Percentiles rank a stretch among this genome's conserved stretches.
phyloP scores from a whole-genome alignment of 129 eudicot genomes.

The Rutidosis leptorrhynchoides region DNA sequence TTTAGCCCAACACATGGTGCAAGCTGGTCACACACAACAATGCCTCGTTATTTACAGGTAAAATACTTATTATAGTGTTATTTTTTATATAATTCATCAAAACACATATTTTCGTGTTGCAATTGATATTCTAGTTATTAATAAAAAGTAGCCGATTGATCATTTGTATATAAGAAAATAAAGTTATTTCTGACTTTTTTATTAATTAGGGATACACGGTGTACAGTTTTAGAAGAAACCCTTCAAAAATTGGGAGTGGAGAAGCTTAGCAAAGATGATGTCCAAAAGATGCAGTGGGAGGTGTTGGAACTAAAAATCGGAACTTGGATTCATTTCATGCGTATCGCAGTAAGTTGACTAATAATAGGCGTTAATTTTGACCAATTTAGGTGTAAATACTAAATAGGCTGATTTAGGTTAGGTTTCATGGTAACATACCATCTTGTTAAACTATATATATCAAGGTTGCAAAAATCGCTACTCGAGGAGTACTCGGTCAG shows the following conservation, averaged over 20 bases:
- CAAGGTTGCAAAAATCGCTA: too few species aligned
- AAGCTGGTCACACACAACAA: slow-evolving; percentile 80
- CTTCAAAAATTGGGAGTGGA: slow-evolving; percentile 91
- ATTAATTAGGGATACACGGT: slow-evolving; percentile 77
- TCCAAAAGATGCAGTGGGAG: slow-evolving; percentile 99
- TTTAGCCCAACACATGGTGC: slow-evolving; percentile 90
- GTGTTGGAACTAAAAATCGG: slow-evolving; percentile 95
- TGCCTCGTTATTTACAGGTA: slow-evolving; percentile 82
- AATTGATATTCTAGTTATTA: too few species aligned
- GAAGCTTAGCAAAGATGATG: slow-evolving; percentile 98
- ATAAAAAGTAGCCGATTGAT: not conserved
- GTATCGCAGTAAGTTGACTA: slow-evolving; percentile 76
- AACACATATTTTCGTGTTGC: not conserved
- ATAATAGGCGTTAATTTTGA: not conserved
- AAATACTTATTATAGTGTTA: slow-evolving; percentile 6
- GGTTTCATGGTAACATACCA: not conserved
- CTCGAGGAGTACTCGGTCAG: too few species aligned
- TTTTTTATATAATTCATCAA: not conserved
- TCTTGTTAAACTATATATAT: not conserved
- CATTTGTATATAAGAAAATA: not conserved
- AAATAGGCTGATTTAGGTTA: not conserved
- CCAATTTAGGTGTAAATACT: not conserved
- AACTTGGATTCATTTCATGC: slow-evolving; percentile 99
- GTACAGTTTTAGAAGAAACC: slow-evolving; percentile 88
- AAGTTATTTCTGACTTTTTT: slow-evolving; percentile 3